phyloP scores from a whole-genome alignment of 2,329 filamentous ascomycete genomes.

The Dactylellina haptotyla region DNA sequence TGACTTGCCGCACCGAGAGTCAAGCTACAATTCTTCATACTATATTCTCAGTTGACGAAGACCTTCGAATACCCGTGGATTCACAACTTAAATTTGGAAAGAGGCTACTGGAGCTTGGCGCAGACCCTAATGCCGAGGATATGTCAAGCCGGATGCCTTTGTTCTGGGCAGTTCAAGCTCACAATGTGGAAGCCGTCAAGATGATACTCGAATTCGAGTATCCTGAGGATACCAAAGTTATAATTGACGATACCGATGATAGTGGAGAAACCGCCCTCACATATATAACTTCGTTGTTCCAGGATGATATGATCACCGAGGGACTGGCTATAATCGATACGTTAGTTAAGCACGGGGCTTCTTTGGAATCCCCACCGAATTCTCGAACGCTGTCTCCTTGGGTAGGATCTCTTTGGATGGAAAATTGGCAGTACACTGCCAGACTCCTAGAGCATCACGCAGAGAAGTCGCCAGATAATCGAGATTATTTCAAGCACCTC shows the following conservation, averaged over 20 bases:
- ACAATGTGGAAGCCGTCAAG: neutral
- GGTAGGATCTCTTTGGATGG: neutral
- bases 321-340: conserved; percentile 8
- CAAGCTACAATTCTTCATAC: too few relatives aligned
- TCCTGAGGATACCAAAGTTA: neutral
- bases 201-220: neutral
- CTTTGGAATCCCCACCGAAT: neutral
- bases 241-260: conserved; percentile 2
- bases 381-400: neutral
- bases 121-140: conserved; percentile 24
- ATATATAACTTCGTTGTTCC: neutral
- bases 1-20: too few relatives aligned
- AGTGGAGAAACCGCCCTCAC: conserved; percentile 3
- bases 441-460: neutral
- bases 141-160: neutral
- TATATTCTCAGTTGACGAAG: too few relatives aligned
- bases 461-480: neutral
- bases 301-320: neutral
- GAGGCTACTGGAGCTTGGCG: conserved; percentile 6
- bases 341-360: neutral
- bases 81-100: neutral
- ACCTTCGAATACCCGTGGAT: too few relatives aligned
- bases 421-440: neutral
- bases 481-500: too few relatives aligned
- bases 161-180: neutral